Evolutionary conservation across 1,139 yeast genomes (phyloP), one percentile per base, ranked within the genome.

Genomic region (Sugiyamaella neomexicana): DNA sequence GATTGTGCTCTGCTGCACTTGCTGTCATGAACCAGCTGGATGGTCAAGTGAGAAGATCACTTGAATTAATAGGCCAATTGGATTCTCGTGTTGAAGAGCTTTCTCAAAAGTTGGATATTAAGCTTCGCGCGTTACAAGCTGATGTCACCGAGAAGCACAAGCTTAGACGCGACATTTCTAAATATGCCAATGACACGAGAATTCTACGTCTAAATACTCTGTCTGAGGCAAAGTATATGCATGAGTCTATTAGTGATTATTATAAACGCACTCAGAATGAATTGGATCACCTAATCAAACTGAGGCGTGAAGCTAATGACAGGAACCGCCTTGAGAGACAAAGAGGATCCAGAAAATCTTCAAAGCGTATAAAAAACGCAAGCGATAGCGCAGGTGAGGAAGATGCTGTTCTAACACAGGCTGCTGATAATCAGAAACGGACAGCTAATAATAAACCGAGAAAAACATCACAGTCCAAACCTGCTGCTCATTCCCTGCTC

Each of bases 191-290:
- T 9, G 49, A 56, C 16, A 29, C 51, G 38, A 44, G 45, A 7
- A 42, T 51, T 38, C 45, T 55, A 6, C 51, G 55, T 3, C 38
- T 39, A 23, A 58, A 56, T 40, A 47, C 55, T 7, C 34, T 55
- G 8, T 54, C 55, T 1, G 60, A 57, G 43, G 59, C 59, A 12
- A 43, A 34, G 10, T 56, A 59, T 45, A 42, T 57, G 46, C 52
- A 52, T 20, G 48, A 55, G 17, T 43, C 55, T 16, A 56, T 56
- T 3, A 53, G 45, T 5, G 50, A 50, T 23, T 41, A 50, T 46
- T 49, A 53, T 9, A 47, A 46, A 13, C 55, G 52, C 31, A 27
- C 57, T 31, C 32, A 23, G 27, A 43, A 40, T 32, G 60, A 59
- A 49, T 46, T 57, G 31, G 40, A 23, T 31, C 40, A 47, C n/a